phyloP scores from a whole-genome alignment of 2,329 filamentous ascomycete genomes.

The Paradendryphiella salina region DNA sequence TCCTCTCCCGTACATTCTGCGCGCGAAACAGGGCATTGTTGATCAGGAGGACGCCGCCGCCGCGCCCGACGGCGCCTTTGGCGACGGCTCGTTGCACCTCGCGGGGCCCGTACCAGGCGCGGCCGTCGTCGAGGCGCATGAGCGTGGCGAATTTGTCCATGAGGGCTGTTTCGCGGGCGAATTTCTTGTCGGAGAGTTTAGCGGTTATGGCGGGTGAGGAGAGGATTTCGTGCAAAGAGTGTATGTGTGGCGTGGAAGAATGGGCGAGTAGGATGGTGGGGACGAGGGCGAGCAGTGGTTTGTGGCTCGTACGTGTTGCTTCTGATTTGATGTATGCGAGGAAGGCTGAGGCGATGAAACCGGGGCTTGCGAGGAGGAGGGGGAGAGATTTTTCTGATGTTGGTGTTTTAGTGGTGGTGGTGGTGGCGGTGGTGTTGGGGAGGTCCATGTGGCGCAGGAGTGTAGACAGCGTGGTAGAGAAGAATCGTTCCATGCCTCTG shows the following conservation, averaged over 20 bases:
- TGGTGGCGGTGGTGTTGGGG: constrained; percentile 44
- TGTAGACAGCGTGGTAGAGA: constrained; percentile 72
- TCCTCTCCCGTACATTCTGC: constrained; percentile 73
- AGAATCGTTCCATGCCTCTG: constrained; percentile 77
- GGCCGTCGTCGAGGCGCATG: constrained; percentile 80
- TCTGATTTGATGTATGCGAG: constrained; percentile 69
- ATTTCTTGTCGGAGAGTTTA: constrained; percentile 83
- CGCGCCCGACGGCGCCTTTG: constrained; percentile 84
- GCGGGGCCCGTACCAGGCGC: constrained; percentile 84
- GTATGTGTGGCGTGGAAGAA: constrained; percentile 80
- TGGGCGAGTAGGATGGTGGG: constrained; percentile 74
- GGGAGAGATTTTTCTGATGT: constrained; percentile 54
- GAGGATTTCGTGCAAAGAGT: constrained; percentile 85
- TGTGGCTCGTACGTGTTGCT: constrained; percentile 70
- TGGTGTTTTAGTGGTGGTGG: constrained; percentile 1
- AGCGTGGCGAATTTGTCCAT: constrained; percentile 83
- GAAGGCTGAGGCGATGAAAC: constrained; percentile 82
- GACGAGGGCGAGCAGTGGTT: constrained; percentile 65
- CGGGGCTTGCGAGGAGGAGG: constrained; percentile 82
- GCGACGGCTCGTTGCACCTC: constrained; percentile 82
- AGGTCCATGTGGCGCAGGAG: constrained; percentile 80
- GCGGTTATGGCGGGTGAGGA: constrained; percentile 76
- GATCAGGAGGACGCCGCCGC: constrained; percentile 82
- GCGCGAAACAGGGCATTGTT: constrained; percentile 87
- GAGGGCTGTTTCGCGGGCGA: constrained; percentile 76